Percentiles rank a stretch among this genome's conserved stretches.
phyloP scores from a whole-genome alignment of 345 rosid species.

The Trapa bicornis region DNA sequence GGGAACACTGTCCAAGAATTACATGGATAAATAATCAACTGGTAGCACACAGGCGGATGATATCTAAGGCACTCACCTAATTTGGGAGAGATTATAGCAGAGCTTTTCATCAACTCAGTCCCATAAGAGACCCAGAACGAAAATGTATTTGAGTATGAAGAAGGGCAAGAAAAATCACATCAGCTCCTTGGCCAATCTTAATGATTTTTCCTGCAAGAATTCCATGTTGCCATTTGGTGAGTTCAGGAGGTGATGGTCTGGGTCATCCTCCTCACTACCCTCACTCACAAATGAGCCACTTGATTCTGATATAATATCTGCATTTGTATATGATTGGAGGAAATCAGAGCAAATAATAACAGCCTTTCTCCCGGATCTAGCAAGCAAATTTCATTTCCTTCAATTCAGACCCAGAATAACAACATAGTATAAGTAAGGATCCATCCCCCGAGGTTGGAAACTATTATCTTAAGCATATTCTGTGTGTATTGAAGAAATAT shows the following conservation, averaged over 20 bases:
- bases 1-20: neutral
- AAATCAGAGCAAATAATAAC: neutral
- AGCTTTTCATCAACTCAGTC: neutral
- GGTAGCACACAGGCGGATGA: neutral
- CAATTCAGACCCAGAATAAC: no score
- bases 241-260: constrained; percentile 57
- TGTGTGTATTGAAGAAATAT: no score
- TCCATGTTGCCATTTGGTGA: constrained; percentile 47
- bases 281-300: constrained; percentile 40
- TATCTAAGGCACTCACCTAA: neutral
- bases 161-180: constrained; percentile 8
- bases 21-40: neutral
- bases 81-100: neutral
- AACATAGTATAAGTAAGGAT: no score
- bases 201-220: constrained; percentile 54
- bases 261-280: constrained; percentile 57
- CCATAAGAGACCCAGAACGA: neutral
- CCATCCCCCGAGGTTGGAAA: no score
- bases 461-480: no score
- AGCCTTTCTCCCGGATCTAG: no score
- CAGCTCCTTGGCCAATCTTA: constrained; percentile 51
- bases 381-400: neutral
- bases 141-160: neutral
- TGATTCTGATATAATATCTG: constrained; percentile 50
- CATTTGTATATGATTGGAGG: neutral